Base-by-base conservation (phyloP, 148 eudicot species). In the Rhododendron henanense region DNA sequence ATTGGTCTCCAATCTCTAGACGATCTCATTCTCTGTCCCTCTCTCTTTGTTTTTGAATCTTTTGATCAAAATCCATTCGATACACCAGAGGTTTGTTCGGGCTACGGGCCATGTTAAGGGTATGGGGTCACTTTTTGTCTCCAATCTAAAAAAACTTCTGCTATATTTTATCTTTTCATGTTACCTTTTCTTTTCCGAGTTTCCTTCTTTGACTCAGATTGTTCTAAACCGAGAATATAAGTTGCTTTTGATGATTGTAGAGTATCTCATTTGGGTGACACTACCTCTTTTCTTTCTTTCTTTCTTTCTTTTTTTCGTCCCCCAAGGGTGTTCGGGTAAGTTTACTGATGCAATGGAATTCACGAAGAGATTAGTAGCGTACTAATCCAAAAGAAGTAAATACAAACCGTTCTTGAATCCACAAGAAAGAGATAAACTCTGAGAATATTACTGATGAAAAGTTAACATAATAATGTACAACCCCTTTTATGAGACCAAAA, bases 1-100 rank as follows among this genome's bases (percentile, higher is more conserved):
- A 55, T 5, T 55, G 8, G 3, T 84, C 94, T 65, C 88, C 92
- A 90, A 93, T 94, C 95, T 94, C 95, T 76, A 94, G 91, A 90
- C 92, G 85, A 93, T 91, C 92, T 85, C 85, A 91, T 91, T 90
- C 91, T 87, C 87, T 87, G 78, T 67, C 71, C 80, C 53, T 74
- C 74, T 86, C 59, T 83, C 76, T 84, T 41, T 57, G 88, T 90
- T 81, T 90, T 90, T 93, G 92, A 93, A 91, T 90, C 92, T 91
- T 90, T 89, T 87, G 86, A 87, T 89, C 87, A 85, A 41, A 90
- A 89, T 89, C 89, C 85, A 88, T 85, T 41, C 88, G 85, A 85
- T 87, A 86, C 88, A 90, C 89, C 65, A 81, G 67, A 81, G 83
- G 67, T 7, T 45, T 33, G 67, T 81, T 81, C 83, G 25, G 67